Evolutionary conservation across 1,284 basidiomycete genomes (phyloP).

Genomic region (Baeospora myosura): DNA sequence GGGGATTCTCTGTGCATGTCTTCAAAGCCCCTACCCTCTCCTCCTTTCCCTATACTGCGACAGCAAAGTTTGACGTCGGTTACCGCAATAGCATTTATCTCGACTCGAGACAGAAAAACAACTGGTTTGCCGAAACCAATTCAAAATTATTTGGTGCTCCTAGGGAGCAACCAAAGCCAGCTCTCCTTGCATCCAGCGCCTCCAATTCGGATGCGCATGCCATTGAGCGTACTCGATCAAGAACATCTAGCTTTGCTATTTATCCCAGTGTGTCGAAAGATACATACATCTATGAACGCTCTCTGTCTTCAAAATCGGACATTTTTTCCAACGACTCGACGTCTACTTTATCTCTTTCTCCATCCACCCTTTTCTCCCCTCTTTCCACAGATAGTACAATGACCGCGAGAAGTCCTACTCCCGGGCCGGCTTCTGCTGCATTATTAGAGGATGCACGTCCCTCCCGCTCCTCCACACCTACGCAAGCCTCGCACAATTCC

Average conservation of each 20-base stretch:
- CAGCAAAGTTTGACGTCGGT: slow-evolving; percentile 36
- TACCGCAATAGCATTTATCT: too few relatives aligned
- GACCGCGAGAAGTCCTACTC: too few relatives aligned
- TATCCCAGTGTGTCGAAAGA: slow-evolving; percentile 36
- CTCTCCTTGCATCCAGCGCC: too few relatives aligned
- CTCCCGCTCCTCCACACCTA: slow-evolving; percentile 16
- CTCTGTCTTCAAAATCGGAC: slow-evolving; percentile 48
- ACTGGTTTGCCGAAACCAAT: too few relatives aligned
- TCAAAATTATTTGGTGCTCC: too few relatives aligned
- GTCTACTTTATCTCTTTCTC: slow-evolving; percentile 23
- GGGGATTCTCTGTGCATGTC: slow-evolving; percentile 42
- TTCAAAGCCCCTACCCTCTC: slow-evolving; percentile 39
- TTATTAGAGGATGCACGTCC: slow-evolving; percentile 23
- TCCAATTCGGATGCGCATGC: neutral
- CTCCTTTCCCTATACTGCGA: slow-evolving; percentile 28
- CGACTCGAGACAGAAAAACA: too few relatives aligned
- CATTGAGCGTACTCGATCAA: slow-evolving; percentile 2
- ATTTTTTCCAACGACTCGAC: slow-evolving; percentile 35
- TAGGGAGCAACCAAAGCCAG: too few relatives aligned
- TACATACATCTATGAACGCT: slow-evolving; percentile 52
- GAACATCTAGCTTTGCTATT: slow-evolving; percentile 24
- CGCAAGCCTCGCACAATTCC: slow-evolving; percentile 12
- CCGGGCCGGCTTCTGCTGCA: too few relatives aligned
- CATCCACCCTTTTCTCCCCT: slow-evolving; percentile 38
- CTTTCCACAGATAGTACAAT: slow-evolving; percentile 41